Base-by-base conservation (phyloP, 2,329 filamentous ascomycete genomes). In the Emydomyces testavorans region DNA sequence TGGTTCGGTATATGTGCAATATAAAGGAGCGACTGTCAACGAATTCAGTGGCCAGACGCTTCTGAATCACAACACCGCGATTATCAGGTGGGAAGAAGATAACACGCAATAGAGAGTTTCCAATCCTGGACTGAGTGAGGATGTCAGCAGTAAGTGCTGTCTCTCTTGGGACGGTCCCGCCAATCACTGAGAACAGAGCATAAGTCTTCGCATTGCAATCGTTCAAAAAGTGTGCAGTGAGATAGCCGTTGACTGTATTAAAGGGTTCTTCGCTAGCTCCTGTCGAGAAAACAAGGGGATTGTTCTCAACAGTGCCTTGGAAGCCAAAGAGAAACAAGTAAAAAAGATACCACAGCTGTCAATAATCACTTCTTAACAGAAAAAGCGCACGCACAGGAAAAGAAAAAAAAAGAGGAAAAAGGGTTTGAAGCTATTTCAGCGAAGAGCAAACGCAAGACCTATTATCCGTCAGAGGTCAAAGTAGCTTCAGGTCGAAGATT, bases 151-250 rank as follows among this genome's bases (percentile, higher is more conserved):
- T 11, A 34, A n/a, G n/a, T 34, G 13, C 11, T 16, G 20, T 38
- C 11, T 5, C 13, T 39, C 21, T 39, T 13, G 23, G 15, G 37
- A 39, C 37, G 13, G 29, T 2, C 18, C 32, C 6, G 31, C 24
- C 18, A 35, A 35, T 35, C 39, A 42, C 26, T 42, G 16, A 42
- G 28, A 42, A 42, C 6, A 31, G 26, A 32, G 15, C n/a, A 23
- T 16, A n/a, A 21, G 26, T 32, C 24, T 23, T 42, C 26, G 26
- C 39, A 42, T 31, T 10, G 4, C 32, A 35, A 4, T 6, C 26
- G 26, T 11, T 5, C n/a, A 34, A 34, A 5, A 15, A 34, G 4
- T 13, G n/a, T 4, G 31, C 18, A 20, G 15, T 5, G 13, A 38
- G 4, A 38, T 28, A 35, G n/a, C 4, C 32, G 26, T 11, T 11